Evolutionary conservation across 306 rosid species (phyloP), one percentile per base, ranked within the genome.

Genomic region (Citrullus colocynthis): DNA sequence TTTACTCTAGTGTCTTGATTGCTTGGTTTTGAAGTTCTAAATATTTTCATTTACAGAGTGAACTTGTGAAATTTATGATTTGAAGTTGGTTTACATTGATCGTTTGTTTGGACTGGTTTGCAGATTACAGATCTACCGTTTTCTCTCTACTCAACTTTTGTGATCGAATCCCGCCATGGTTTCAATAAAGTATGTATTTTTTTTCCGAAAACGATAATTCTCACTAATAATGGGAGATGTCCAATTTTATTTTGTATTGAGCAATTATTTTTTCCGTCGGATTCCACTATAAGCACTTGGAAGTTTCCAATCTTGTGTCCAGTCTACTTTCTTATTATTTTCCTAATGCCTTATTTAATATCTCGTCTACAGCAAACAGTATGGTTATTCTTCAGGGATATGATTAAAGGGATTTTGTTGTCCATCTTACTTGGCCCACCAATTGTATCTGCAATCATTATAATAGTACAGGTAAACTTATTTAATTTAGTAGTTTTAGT

Each of bases 111-210:
- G 75, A 78, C 32, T 82, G 75, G 56, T 79, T 65, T 89, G 91
- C 97, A 95, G 99, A 83, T 88, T 80, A 95, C 97, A 9, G 99
- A 88, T 85, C 85, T 95, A 79, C 99, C 99, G 2, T 95, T 95
- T 77, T 89, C 97, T 81, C 88, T 95, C 74, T 95, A 89, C 90
- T 92, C 97, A 44, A 95, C 99, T 80, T 95, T 95, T 85, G 97
- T 95, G 88, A 93, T 95, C 17, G 99, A 95, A 87, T 85, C 91
- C 57, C 93, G 97, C 49, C 99, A 95, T 77, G 99, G 97, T 80
- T 95, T 95, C 81, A 95, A 95, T 61, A 92, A 95, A 87, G 98
- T 92, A 80, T 78, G 82, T 80, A 71, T 80, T 0, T 44, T 44
- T 44, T 41, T 30, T 16, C 30, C 64, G 13, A 75, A 28, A 32